These are phyloP conservation scores for Cyclotella choctawhatcheeana DNA, from an alignment of 108 stramenopile genomes.

Conservation along the genomic window DNA sequence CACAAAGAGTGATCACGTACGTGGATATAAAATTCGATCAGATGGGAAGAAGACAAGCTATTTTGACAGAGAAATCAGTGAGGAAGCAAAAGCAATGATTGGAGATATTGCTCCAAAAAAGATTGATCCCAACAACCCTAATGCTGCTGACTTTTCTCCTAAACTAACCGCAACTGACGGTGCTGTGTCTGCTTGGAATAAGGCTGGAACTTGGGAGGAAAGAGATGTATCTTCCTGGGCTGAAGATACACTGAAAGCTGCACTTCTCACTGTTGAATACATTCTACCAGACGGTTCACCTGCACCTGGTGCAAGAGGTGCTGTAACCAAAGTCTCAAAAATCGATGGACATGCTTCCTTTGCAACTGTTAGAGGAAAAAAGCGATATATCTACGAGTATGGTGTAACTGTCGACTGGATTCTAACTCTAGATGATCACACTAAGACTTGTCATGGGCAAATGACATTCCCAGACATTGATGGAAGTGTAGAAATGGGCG, in stretches of 20 bases:
- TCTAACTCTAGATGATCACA: constrained; percentile 51
- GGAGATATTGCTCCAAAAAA: constrained; percentile 96
- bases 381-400: constrained; percentile 92
- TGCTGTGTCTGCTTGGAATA: constrained; percentile 83
- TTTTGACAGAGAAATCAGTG: constrained; percentile 96
- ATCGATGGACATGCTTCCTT: constrained; percentile 87
- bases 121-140: constrained; percentile 57
- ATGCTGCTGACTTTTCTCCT: constrained; percentile 26
- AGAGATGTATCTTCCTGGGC: constrained; percentile 88
- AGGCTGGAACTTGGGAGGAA: constrained; percentile 95
- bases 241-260: constrained; percentile 63
- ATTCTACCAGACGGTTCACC: constrained; percentile 69
- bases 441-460: constrained; percentile 52
- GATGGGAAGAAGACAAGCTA: constrained; percentile 96
- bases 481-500: constrained; percentile 81
- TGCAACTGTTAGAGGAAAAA: constrained; percentile 91
- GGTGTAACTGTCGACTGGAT: constrained; percentile 69
- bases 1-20: constrained; percentile 79
- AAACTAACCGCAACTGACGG: constrained; percentile 16
- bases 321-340: constrained; percentile 44
- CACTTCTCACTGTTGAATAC: constrained; percentile 59
- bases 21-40: constrained; percentile 94
- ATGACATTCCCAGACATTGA: constrained; percentile 83
- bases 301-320: constrained; percentile 63
- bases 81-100: constrained; percentile 89